A percentile compares a stretch with the other conserved stretches of the same genome.
These are phyloP conservation scores for Strobilomyces confusus DNA, from an alignment of 768 basidiomycete genomes.

Conservation along the genomic window DNA sequence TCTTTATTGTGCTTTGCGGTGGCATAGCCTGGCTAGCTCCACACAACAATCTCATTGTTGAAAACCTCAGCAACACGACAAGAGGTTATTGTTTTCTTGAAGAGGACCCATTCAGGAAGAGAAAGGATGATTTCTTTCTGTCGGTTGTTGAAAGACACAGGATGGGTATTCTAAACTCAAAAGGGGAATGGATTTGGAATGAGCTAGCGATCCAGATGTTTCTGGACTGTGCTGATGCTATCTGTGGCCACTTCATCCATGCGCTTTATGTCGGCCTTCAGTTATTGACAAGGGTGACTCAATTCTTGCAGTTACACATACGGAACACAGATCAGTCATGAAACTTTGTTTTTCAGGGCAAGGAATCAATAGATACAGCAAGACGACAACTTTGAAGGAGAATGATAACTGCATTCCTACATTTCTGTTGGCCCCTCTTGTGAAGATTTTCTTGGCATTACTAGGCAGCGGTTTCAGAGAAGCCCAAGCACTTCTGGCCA, in stretches of 20 bases:
- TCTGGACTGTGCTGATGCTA: not conserved
- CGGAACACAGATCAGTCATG: not conserved
- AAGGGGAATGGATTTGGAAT: not conserved
- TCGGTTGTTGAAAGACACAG: not conserved
- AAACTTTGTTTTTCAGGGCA: slow-evolving; percentile 5
- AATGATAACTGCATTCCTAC: slow-evolving; percentile 1
- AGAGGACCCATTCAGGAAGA: not conserved
- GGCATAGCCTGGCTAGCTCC: not conserved
- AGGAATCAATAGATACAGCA: slow-evolving; percentile 8
- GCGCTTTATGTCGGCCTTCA: not conserved
- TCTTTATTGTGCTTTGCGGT: not conserved
- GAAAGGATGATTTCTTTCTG: not conserved
- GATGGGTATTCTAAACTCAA: not conserved
- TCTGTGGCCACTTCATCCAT: slow-evolving; percentile 1
- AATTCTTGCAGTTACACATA: slow-evolving; percentile 4
- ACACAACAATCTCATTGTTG: not conserved
- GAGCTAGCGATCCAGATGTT: not conserved
- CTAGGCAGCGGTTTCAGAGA: slow-evolving; percentile 4
- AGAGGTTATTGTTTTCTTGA: not conserved
- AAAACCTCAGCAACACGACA: not conserved
- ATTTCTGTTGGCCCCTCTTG: not conserved
- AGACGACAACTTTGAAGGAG: not conserved
- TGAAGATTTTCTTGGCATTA: not conserved
- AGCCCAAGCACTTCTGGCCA: slow-evolving; percentile 1
- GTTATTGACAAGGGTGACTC: not conserved